A percentile compares a stretch with the other conserved stretches of the same genome.
Evolutionary conservation across 2,329 filamentous ascomycete genomes (phyloP).

Genomic region (Claviceps pazoutovae): DNA sequence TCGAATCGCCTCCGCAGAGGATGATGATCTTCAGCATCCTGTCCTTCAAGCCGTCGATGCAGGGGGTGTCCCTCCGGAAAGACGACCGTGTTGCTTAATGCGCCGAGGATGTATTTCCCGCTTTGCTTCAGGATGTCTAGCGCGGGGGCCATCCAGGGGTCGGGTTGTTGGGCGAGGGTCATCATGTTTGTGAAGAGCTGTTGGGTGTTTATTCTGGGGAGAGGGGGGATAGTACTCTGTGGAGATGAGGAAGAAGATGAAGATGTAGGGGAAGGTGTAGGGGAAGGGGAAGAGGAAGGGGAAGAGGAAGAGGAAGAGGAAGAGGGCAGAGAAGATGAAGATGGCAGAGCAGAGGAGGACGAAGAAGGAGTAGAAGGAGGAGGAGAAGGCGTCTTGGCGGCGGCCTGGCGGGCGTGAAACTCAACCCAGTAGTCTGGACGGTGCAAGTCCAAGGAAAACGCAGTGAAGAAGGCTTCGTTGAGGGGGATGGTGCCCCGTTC

Average conservation of each 20-base stretch:
- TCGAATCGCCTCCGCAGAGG: constrained; percentile 62
- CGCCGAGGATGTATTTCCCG: constrained; percentile 58
- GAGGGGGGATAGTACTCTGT: constrained; percentile 35
- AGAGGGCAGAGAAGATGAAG: no score
- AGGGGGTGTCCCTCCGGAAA: constrained; percentile 66
- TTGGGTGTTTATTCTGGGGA: constrained; percentile 64
- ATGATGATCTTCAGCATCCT: constrained; percentile 37
- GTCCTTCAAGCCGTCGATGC: constrained; percentile 25
- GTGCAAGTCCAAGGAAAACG: constrained; percentile 63
- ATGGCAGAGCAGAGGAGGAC: no score
- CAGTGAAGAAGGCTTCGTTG: constrained; percentile 59
- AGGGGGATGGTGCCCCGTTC: constrained; percentile 73
- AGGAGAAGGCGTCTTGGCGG: background rate
- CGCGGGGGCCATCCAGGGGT: constrained; percentile 82
- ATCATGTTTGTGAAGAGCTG: constrained; percentile 89
- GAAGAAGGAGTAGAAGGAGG: no score
- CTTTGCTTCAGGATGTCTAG: constrained; percentile 52
- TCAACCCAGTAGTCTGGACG: constrained; percentile 52
- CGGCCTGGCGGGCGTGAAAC: constrained; percentile 39
- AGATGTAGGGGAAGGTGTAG: no score
- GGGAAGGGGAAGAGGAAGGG: no score
- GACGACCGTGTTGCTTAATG: constrained; percentile 78
- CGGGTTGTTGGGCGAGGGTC: constrained; percentile 50
- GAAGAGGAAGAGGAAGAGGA: no score
- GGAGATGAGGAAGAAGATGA: constrained; percentile 10